Evolutionary conservation across 108 stramenopile species (phyloP).

Genomic region (Pelagomonas calceolata): DNA sequence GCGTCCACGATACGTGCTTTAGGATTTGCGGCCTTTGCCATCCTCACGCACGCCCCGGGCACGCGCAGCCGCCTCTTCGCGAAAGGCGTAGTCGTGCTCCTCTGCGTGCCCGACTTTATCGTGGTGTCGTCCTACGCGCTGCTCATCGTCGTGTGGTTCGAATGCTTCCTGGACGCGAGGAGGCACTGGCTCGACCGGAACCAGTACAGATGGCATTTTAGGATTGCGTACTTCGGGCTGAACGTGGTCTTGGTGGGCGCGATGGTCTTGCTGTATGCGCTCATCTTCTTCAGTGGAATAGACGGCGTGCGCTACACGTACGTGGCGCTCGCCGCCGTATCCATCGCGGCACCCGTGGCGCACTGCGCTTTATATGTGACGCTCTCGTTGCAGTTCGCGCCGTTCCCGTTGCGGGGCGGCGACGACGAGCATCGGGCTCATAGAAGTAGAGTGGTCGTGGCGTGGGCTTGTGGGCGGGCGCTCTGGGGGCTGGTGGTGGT

Average conservation of each 20-base stretch:
- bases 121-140: conserved; percentile 32
- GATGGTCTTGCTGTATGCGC: conserved; percentile 26
- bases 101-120: conserved; percentile 40
- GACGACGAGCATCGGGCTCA: conserved; percentile 7
- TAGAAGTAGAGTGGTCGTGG: conserved; percentile 10
- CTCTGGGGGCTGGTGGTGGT: conserved; percentile 31
- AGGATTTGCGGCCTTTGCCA: no score
- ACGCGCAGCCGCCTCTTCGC: no score
- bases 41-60: no score
- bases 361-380: conserved; percentile 22
- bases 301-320: conserved; percentile 15
- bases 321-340: conserved; percentile 22
- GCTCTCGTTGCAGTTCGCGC: conserved; percentile 27
- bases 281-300: not conserved
- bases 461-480: conserved; percentile 28
- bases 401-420: conserved; percentile 24
- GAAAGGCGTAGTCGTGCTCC: conserved; percentile 14
- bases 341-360: conserved; percentile 24
- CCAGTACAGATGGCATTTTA: conserved; percentile 18
- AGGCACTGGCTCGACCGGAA: conserved; percentile 28
- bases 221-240: conserved; percentile 34
- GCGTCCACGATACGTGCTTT: no score
- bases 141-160: conserved; percentile 33
- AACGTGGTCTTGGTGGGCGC: conserved; percentile 25
- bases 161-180: conserved; percentile 29